These are phyloP conservation scores for Phaeomoniella chlamydospora DNA, from an alignment of 2,329 filamentous ascomycete genomes.

Conservation along the genomic window DNA sequence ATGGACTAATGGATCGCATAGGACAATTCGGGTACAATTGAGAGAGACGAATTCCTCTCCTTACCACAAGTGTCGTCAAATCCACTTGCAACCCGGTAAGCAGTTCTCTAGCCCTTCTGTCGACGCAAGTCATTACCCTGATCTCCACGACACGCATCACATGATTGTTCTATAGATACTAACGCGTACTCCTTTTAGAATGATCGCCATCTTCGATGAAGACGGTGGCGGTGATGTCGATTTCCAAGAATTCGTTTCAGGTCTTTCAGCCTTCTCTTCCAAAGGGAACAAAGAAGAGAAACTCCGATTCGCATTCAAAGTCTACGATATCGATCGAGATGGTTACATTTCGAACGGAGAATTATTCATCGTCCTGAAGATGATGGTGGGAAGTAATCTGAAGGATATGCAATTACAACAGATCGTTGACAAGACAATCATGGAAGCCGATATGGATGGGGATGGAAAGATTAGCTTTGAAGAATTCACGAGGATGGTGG, in stretches of 20 bases:
- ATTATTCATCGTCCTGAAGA: slow-evolving; percentile 98
- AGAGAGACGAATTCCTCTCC: slow-evolving; percentile 94
- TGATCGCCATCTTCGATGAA: slow-evolving; percentile 99
- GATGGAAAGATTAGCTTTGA: slow-evolving; percentile 99
- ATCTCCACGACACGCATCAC: too few relatives aligned
- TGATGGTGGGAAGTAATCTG: slow-evolving; percentile 99
- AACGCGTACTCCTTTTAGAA: too few relatives aligned
- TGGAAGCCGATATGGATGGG: slow-evolving; percentile 92
- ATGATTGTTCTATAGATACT: neutral
- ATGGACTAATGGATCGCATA: slow-evolving; percentile 21
- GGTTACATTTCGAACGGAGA: slow-evolving; percentile 98
- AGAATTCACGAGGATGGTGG: slow-evolving; percentile 98
- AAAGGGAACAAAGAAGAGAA: slow-evolving; percentile 99
- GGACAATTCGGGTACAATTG: slow-evolving; percentile 97
- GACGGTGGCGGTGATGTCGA: slow-evolving; percentile 96
- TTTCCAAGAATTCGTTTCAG: slow-evolving; percentile 96
- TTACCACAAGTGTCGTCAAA: slow-evolving; percentile 96
- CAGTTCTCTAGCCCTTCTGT: too few relatives aligned
- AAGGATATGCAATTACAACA: slow-evolving; percentile 98
- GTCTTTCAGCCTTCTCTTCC: slow-evolving; percentile 86
- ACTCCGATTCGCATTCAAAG: slow-evolving; percentile 93
- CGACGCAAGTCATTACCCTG: too few relatives aligned
- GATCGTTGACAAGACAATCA: slow-evolving; percentile 99
- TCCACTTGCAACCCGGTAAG: slow-evolving; percentile 81
- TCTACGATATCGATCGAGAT: slow-evolving; percentile 98